Base-by-base conservation (phyloP, 2,329 filamentous ascomycete genomes). In the Neonectria sp. region DNA sequence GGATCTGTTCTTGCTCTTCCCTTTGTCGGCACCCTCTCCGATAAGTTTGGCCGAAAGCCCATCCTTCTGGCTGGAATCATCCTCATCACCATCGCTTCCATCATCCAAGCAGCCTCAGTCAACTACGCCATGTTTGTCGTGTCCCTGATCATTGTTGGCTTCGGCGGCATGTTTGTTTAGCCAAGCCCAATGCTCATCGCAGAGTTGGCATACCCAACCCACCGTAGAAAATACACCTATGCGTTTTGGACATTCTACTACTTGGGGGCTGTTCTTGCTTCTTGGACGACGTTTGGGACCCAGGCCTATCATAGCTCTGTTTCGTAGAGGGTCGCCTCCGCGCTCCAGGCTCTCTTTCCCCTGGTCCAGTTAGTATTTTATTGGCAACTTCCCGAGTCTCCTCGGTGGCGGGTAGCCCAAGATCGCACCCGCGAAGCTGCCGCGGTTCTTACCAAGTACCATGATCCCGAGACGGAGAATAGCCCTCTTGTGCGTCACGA, bases 391-490 rank as follows among this genome's bases (percentile, higher is more conserved):
- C 87, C 88, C 0, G 88, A 90, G 73, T 85, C 82, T 3, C 88
- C 87, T 0, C 80, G 87, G 53, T 89, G 60, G 82, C 85, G 73
- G 65, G 80, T 83, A n/a, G 75, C 77, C 33, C 84, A 86, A 53
- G 86, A 85, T 51, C 80, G 84, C 25, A 81, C 83, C 58, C 82
- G 86, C 2, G 84, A 89, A 65, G 88, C 88, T 4, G 76, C 82
- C 3, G 68, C 77, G 0, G 83, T 88, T 2, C 81, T 90, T 4
- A 79, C 73, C 6, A 79, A 77, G 21, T 82, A 82, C 49, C 83
- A 84, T 52, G 78, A 82, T 5, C 81, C 83, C 45, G 80, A 80
- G 8, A 80, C 84, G 37, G 68, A 73, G 0, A 68, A 75, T 13
- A 80, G 82, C 29, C 80, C 81, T 2, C 76, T 85, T 2, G 81